A percentile compares a stretch with the other conserved stretches of the same genome.
Conservation (phyloP, 495 filamentous ascomycete species). For the Hypoxylon crocopeplum region DNA sequence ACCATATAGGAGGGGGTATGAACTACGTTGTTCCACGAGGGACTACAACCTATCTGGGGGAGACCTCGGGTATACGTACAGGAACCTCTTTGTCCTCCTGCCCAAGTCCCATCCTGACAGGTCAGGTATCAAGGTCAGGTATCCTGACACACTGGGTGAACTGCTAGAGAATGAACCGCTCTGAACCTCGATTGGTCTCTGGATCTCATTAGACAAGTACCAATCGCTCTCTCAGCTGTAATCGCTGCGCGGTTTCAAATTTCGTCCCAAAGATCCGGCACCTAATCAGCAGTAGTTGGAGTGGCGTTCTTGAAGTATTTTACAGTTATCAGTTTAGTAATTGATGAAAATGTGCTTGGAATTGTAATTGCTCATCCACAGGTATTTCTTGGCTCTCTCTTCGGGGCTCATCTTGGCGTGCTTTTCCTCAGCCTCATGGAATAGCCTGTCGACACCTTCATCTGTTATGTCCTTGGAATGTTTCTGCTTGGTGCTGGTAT, state of each 20-base stretch:
- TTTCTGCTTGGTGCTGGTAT: not conserved
- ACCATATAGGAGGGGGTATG: no score
- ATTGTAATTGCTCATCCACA: not conserved
- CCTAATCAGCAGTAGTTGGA: not conserved
- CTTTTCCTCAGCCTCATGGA: not conserved
- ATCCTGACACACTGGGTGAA: no score
- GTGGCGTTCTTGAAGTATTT: not conserved
- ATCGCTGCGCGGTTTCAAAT: not conserved
- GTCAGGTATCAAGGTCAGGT: no score
- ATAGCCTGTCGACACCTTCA: not conserved
- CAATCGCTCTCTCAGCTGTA: no score
- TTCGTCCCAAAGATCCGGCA: not conserved
- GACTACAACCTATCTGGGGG: no score
- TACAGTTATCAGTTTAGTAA: not conserved
- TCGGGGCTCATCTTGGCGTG: not conserved
- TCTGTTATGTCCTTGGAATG: not conserved
- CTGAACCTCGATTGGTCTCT: no score
- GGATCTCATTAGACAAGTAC: no score
- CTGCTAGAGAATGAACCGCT: no score
- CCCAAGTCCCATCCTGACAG: no score
- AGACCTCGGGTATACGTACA: no score
- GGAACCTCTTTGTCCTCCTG: no score
- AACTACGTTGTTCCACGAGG: no score
- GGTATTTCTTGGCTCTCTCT: not conserved
- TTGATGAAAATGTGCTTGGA: not conserved